phyloP scores from a whole-genome alignment of 768 basidiomycete genomes.

The Hygrophorus russula region DNA sequence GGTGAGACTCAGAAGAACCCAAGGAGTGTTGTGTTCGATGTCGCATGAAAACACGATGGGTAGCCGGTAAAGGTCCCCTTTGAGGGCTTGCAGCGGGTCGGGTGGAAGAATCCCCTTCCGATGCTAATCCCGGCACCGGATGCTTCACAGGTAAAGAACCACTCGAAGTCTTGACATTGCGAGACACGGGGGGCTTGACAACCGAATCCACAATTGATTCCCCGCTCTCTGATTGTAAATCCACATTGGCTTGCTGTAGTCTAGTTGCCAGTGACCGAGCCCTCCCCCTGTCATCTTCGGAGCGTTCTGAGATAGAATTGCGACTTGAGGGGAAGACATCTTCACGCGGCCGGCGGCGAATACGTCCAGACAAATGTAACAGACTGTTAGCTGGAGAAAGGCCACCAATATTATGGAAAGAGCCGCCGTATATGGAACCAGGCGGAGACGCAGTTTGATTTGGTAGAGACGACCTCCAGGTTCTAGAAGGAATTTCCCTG shows the following conservation, averaged over 20 bases:
- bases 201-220: not conserved
- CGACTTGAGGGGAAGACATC: constrained; percentile 31
- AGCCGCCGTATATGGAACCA: constrained; percentile 24
- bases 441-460: constrained; percentile 7
- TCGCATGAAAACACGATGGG: constrained; percentile 2
- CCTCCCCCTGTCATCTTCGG: constrained; percentile 11
- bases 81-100: not conserved
- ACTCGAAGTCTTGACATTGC: not conserved
- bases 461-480: not conserved
- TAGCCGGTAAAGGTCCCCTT: not conserved
- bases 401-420: no score
- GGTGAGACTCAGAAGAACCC: constrained; percentile 15
- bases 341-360: constrained; percentile 17
- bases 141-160: no score
- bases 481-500: constrained; percentile 17
- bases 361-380: constrained; percentile 12
- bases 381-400: constrained; percentile 33
- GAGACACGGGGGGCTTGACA: constrained; percentile 5
- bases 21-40: constrained; percentile 17
- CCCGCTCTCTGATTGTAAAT: not conserved
- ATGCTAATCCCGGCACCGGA: not conserved
- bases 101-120: not conserved
- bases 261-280: constrained; percentile 5
- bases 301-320: constrained; percentile 34
- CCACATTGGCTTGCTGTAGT: not conserved